phyloP scores from a whole-genome alignment of 495 filamentous ascomycete species.

The Aspergillus taichungensis region DNA sequence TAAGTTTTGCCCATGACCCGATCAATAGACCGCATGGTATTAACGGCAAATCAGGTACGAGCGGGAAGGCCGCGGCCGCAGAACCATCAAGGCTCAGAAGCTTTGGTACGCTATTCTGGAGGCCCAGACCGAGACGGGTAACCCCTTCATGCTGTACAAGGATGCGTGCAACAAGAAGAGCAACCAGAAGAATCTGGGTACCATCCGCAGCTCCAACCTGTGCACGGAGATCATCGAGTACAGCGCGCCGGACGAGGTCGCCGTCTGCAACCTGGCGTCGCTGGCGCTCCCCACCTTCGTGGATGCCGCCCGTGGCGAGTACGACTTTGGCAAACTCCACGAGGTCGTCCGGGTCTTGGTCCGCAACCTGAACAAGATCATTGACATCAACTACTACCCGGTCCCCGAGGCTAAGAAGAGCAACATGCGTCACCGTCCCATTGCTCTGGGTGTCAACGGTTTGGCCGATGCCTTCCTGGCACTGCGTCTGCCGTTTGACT shows the following conservation, averaged over 20 bases:
- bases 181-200: slow-evolving; percentile 99
- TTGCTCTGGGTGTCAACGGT: slow-evolving; percentile 95
- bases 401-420: slow-evolving; percentile 85
- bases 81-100: slow-evolving; percentile 93
- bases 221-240: slow-evolving; percentile 99
- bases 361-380: slow-evolving; percentile 93
- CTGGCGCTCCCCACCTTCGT: slow-evolving; percentile 85
- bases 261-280: slow-evolving; percentile 96
- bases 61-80: slow-evolving; percentile 76
- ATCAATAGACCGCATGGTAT: background rate
- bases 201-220: slow-evolving; percentile 95
- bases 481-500: slow-evolving; percentile 94
- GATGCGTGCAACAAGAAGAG: slow-evolving; percentile 96
- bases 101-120: slow-evolving; percentile 98
- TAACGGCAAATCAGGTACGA: slow-evolving; percentile 52
- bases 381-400: slow-evolving; percentile 95
- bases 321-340: slow-evolving; percentile 92
- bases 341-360: slow-evolving; percentile 85
- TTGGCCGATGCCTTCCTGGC: slow-evolving; percentile 98
- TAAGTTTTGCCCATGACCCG: slow-evolving; percentile 8
- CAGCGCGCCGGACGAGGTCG: slow-evolving; percentile 92
- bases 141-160: slow-evolving; percentile 99
- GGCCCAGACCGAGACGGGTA: slow-evolving; percentile 96
- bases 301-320: slow-evolving; percentile 68
- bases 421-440: slow-evolving; percentile 91